These are phyloP conservation scores for Cerioporus squamosus DNA, from an alignment of 1,284 basidiomycete genomes.

Conservation along the genomic window DNA sequence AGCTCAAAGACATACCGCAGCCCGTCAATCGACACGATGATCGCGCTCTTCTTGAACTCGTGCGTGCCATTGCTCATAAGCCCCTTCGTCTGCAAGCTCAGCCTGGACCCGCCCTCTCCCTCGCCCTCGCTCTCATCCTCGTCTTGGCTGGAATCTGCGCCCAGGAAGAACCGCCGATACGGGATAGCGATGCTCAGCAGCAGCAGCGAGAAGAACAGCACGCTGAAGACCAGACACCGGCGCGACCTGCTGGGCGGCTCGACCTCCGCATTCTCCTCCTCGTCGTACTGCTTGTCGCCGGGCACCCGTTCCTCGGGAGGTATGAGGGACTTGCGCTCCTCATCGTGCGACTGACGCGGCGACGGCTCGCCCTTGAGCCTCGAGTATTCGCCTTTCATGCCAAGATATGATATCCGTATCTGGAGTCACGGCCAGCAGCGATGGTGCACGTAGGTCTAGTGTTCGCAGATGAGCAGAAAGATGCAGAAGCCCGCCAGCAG, in stretches of 20 bases:
- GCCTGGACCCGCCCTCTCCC: slow-evolving; percentile 17
- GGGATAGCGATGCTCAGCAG: slow-evolving; percentile 19
- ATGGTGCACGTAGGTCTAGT: neutral
- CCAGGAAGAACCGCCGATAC: slow-evolving; percentile 15
- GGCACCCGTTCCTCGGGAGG: slow-evolving; percentile 30
- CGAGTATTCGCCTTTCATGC: slow-evolving; percentile 14
- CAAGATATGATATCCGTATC: neutral
- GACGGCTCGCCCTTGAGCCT: slow-evolving; percentile 6
- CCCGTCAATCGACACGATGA: slow-evolving; percentile 89
- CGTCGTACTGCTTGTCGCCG: slow-evolving; percentile 25
- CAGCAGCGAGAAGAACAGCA: slow-evolving; percentile 46
- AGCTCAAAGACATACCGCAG: slow-evolving; percentile 57
- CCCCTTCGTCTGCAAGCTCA: slow-evolving; percentile 40
- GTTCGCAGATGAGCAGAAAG: no score
- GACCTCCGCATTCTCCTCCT: slow-evolving; percentile 32
- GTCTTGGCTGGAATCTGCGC: slow-evolving; percentile 9
- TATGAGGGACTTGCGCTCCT: slow-evolving; percentile 49
- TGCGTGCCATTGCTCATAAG: slow-evolving; percentile 76
- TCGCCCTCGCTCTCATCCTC: slow-evolving; percentile 2
- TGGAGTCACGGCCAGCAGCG: neutral
- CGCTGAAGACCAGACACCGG: slow-evolving; percentile 43
- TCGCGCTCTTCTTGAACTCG: slow-evolving; percentile 76
- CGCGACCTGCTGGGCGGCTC: slow-evolving; percentile 42
- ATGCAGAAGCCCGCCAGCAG: no score
- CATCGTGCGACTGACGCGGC: slow-evolving; percentile 19